phyloP scores from a whole-genome alignment of 163 green algal species.

The Scenedesmus sp. region DNA sequence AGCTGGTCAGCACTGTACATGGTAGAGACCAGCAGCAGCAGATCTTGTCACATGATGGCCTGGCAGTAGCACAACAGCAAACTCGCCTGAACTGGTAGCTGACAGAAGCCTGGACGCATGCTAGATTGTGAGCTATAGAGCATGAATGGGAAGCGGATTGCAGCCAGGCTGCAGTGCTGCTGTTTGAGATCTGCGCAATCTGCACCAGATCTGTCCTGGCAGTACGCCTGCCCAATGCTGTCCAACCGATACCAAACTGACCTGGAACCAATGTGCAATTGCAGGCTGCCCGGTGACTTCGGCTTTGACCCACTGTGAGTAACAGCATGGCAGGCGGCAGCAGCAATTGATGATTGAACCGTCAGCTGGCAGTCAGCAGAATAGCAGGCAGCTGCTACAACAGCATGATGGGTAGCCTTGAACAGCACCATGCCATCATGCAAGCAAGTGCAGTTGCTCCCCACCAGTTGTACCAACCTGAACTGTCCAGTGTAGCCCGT shows the following conservation, averaged over 20 bases:
- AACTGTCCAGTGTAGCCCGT: neutral
- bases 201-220: too few species aligned
- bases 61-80: neutral
- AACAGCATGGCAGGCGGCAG: neutral
- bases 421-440: neutral
- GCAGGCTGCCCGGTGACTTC: conserved; percentile 59
- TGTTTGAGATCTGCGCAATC: neutral
- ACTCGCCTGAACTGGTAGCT: too few species aligned
- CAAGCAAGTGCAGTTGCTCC: neutral
- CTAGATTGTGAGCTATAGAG: neutral
- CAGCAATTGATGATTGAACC: neutral
- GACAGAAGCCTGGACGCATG: neutral
- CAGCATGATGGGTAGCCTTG: neutral
- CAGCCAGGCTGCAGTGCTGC: neutral
- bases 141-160: neutral
- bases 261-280: neutral
- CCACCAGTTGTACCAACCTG: too few species aligned
- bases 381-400: neutral
- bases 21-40: neutral
- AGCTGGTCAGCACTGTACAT: neutral
- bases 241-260: too few species aligned
- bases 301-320: conserved; percentile 60
- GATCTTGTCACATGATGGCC: neutral
- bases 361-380: neutral
- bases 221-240: neutral